Percentiles rank a stretch among this genome's conserved stretches.
Conservation (phyloP, 257 asterid species). For the Scutellaria minor region DNA sequence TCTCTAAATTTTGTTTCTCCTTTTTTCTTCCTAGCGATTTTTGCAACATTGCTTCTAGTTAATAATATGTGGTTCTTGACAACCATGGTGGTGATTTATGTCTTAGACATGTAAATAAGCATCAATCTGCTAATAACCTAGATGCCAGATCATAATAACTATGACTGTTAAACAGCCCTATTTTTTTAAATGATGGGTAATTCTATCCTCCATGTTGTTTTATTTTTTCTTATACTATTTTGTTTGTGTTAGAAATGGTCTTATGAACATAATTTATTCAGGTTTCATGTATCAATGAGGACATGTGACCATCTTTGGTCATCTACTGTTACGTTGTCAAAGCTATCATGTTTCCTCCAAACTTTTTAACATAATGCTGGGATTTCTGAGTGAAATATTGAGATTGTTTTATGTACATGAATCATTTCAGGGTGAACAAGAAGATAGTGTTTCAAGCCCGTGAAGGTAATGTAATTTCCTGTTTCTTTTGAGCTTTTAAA, state of each 20-base stretch:
- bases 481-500: constrained; percentile 5
- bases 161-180: not conserved
- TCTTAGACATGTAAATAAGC: constrained; percentile 13
- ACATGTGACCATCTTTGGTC: constrained; percentile 69
- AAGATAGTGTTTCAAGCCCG: constrained; percentile 89
- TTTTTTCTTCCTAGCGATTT: not conserved
- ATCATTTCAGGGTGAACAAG: constrained; percentile 82
- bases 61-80: constrained; percentile 11
- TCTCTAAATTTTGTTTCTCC: not conserved
- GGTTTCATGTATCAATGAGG: constrained; percentile 90
- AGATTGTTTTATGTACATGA: constrained; percentile 25
- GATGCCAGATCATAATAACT: constrained; percentile 23
- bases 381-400: constrained; percentile 21
- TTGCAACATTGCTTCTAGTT: too few species aligned
- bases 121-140: not conserved
- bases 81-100: not conserved
- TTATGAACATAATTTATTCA: constrained; percentile 37
- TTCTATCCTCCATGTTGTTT: not conserved
- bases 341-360: constrained; percentile 55
- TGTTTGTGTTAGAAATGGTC: constrained; percentile 6
- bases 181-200: not conserved
- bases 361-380: constrained; percentile 18
- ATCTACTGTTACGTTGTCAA: constrained; percentile 75
- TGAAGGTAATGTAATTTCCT: constrained; percentile 58
- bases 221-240: not conserved